These are phyloP conservation scores for Dichotomocladium elegans DNA, from an alignment of 371 early-diverging fungal species.

Conservation along the genomic window DNA sequence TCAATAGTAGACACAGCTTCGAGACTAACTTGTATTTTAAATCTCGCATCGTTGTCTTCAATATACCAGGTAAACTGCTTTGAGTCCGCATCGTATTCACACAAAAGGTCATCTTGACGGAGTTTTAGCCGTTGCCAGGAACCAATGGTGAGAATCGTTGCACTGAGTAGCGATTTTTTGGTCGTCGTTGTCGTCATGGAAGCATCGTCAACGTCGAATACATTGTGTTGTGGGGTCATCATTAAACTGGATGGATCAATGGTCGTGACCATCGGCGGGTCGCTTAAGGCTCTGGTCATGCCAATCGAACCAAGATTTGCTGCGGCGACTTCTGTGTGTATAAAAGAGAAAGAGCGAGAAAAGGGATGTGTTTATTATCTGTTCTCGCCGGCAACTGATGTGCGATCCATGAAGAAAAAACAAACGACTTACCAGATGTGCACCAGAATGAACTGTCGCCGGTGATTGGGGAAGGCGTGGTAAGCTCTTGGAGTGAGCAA, in stretches of 20 bases:
- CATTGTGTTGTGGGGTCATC: slow-evolving; percentile 14
- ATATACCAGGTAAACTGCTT: slow-evolving; percentile 69
- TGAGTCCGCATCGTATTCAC: slow-evolving; percentile 55
- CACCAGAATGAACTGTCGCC: slow-evolving; percentile 11
- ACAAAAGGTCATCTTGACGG: slow-evolving; percentile 55
- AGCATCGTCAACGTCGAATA: background rate
- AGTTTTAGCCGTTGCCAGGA: slow-evolving; percentile 75
- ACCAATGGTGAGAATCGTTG: slow-evolving; percentile 68
- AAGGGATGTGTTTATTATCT: background rate
- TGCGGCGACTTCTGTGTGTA: too few species aligned
- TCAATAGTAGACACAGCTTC: slow-evolving; percentile 58
- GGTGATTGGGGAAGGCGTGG: slow-evolving; percentile 2
- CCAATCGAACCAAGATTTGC: too few species aligned
- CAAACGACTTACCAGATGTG: slow-evolving; percentile 14
- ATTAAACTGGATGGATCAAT: slow-evolving; percentile 21
- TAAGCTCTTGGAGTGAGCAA: too few species aligned
- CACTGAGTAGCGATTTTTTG: slow-evolving; percentile 29
- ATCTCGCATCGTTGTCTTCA: slow-evolving; percentile 58
- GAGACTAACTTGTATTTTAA: slow-evolving; percentile 70
- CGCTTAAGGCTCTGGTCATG: slow-evolving; percentile 15
- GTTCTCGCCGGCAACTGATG: too few species aligned
- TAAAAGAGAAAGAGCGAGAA: background rate
- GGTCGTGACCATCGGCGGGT: slow-evolving; percentile 14
- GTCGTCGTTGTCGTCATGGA: background rate
- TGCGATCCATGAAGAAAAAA: too few species aligned